Evolutionary conservation across 345 rosid genomes (phyloP).

Genomic region (Arabidopsis suecica): DNA sequence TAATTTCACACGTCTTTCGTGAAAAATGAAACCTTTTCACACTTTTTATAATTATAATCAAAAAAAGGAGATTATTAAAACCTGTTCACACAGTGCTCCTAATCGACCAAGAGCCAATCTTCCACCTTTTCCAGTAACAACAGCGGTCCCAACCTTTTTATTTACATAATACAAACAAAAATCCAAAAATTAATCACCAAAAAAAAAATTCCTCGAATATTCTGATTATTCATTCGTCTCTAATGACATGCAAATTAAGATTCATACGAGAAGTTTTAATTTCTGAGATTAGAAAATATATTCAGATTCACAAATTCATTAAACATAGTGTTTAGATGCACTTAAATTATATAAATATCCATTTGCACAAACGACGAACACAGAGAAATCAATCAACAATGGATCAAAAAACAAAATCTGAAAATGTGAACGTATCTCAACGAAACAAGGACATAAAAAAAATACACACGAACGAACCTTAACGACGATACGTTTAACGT

Average conservation of each 20-base stretch:
- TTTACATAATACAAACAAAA: background rate
- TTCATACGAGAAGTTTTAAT: constrained; percentile 3
- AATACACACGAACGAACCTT: constrained; percentile 54
- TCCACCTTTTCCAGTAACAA: constrained; percentile 91
- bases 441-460: background rate
- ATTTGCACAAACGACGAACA: constrained; percentile 25
- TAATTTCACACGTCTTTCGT: constrained; percentile 28
- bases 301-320: constrained; percentile 23
- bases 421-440: constrained; percentile 33
- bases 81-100: constrained; percentile 97
- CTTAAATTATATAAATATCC: background rate
- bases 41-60: constrained; percentile 1
- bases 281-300: background rate
- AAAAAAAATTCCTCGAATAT: background rate
- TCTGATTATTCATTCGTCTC: background rate
- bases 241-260: constrained; percentile 40
- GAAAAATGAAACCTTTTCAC: constrained; percentile 20
- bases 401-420: constrained; percentile 1
- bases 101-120: constrained; percentile 93
- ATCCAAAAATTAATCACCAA: constrained; percentile 12
- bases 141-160: constrained; percentile 95
- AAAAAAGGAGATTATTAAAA: background rate
- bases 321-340: constrained; percentile 8
- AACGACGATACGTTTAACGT: constrained; percentile 89
- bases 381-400: constrained; percentile 21